Evolutionary conservation across 2,329 filamentous ascomycete species (phyloP), one percentile per base, ranked within the genome.

Genomic region (Exophiala sp.): DNA sequence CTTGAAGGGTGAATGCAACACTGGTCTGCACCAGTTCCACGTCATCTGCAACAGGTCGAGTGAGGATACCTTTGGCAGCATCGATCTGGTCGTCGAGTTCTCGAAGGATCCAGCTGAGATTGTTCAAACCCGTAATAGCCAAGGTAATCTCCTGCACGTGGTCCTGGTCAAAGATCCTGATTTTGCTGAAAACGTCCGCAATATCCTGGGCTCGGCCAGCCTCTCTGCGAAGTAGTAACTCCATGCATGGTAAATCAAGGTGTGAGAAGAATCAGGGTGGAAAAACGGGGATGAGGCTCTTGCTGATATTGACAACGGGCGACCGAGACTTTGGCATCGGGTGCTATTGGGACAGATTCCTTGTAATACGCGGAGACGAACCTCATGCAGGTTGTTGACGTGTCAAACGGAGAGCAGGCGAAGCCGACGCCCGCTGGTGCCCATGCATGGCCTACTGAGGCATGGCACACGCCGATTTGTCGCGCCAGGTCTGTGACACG

Each of bases 51-150:
- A 71, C 67, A 22, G 65, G 66, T 32, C 63, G 60, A 16, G 61
- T 66, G 61, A 71, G 69, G 13, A 62, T 66, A 22, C 66, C 65
- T 49, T 45, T 30, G 13, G 41, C 53, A 23, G 68, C 63, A 11
- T 66, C 65, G 23, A 74, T 63, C 22, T 71, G 63, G 43, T 67
- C 66, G 35, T 76, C 69, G 32, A 82, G 64, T 35, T 66, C 66
- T 39, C 72, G 71, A 19, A 82, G 66, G 7, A 67, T 68, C 41
- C 71, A 68, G 48, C 75, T 76, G 61, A 81, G 74, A 44, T 70
- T 70, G 60, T 76, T 79, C 19, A 81, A 69, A 52, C 78, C 71
- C 47, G 74, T 71, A 45, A 81, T 75, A 22, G 76, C 64, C 24
- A 68, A 68, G 19, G 76, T 77, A 58, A 82, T 76, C 37, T 77